phyloP scores from a whole-genome alignment of 140 eudicot genomes.

The Stevia rebaudiana region DNA sequence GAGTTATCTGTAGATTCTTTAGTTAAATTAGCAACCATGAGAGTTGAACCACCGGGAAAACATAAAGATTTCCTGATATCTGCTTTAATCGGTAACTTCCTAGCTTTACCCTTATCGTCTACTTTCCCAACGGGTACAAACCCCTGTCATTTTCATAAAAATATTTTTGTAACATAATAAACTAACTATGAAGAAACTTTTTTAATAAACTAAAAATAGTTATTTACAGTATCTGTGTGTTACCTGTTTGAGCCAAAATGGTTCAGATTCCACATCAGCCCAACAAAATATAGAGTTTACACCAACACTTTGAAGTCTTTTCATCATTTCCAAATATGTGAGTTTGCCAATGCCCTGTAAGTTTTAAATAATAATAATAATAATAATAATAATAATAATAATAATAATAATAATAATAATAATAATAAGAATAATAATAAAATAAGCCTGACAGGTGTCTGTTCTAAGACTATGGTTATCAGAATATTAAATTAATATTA shows the following conservation, averaged over 20 bases:
- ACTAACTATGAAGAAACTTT: not conserved
- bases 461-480: not conserved
- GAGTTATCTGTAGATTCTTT: constrained; percentile 29
- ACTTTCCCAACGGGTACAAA: constrained; percentile 76
- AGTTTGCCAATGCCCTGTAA: constrained; percentile 69
- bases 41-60: constrained; percentile 91
- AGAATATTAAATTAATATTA: not conserved
- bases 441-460: no score
- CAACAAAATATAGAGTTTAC: constrained; percentile 67
- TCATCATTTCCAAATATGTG: constrained; percentile 60
- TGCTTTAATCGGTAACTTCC: constrained; percentile 63
- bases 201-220: not conserved
- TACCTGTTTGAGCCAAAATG: constrained; percentile 93
- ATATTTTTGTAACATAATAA: not conserved
- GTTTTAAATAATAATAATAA: not conserved
- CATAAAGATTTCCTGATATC: constrained; percentile 78
- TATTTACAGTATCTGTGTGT: not conserved
- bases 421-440: not conserved
- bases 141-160: constrained; percentile 43
- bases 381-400: not conserved
- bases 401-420: not conserved
- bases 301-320: constrained; percentile 72
- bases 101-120: constrained; percentile 66
- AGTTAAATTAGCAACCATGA: constrained; percentile 64
- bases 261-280: constrained; percentile 87